These are phyloP conservation scores for Glycine latifolia DNA, from an alignment of 306 rosid genomes.

Conservation along the genomic window DNA sequence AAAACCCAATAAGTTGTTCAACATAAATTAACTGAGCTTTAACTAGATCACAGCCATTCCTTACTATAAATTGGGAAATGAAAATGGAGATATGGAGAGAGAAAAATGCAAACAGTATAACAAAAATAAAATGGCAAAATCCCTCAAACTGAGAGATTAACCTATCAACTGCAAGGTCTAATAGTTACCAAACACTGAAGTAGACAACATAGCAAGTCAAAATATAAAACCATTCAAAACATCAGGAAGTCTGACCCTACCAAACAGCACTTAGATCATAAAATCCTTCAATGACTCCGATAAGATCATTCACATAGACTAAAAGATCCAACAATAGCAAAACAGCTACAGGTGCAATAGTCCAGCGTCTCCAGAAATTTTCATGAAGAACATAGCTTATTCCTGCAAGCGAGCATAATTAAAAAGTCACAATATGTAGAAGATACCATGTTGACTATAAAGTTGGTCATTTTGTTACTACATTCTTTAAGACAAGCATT, in stretches of 20 bases:
- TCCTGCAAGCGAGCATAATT: constrained; percentile 50
- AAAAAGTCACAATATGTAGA: constrained; percentile 21
- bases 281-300: constrained; percentile 51
- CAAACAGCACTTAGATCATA: constrained; percentile 63
- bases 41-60: constrained; percentile 43
- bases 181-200: constrained; percentile 43
- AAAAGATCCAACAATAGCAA: constrained; percentile 47
- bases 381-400: constrained; percentile 42
- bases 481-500: constrained; percentile 1
- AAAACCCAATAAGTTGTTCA: constrained; percentile 80
- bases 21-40: constrained; percentile 50
- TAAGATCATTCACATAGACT: constrained; percentile 56
- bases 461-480: background rate
- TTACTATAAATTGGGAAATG: constrained; percentile 13
- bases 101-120: constrained; percentile 18
- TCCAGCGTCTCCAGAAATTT: constrained; percentile 38
- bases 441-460: background rate
- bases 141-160: constrained; percentile 41
- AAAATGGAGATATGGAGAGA: constrained; percentile 21
- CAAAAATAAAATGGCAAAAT: constrained; percentile 34
- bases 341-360: constrained; percentile 54
- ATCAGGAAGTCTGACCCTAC: constrained; percentile 64
- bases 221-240: constrained; percentile 50
- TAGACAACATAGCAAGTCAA: constrained; percentile 52
- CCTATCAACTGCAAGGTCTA: constrained; percentile 55